Base-by-base conservation (phyloP, 2,329 filamentous ascomycete species). In the Cytospora piceicola region DNA sequence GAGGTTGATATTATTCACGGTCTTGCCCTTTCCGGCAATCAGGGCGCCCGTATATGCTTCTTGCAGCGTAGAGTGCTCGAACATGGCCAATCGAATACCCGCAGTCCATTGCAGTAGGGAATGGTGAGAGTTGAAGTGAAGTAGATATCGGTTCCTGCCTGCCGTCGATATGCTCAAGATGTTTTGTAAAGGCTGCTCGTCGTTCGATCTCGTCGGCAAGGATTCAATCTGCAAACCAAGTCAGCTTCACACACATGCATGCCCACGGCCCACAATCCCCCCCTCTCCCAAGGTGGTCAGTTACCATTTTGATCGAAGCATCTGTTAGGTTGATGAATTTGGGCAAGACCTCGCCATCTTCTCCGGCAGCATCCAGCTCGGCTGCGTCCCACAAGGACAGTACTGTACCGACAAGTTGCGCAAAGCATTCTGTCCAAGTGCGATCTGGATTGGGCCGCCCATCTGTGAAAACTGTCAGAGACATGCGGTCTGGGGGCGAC, bases 291-390 rank as follows among this genome's bases (percentile, higher is more conserved):
- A n/a, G 55, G 52, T 32, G 36, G 36, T 39, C 56, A 69, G 78
- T 71, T 84, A 97, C 95, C 93, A 98, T 97, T 78, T 96, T 97
- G 72, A 99, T 93, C 0, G 95, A 97, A 24, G 95, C 95, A 83
- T 99, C 95, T 8, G 95, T 96, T 67, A 99, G 80, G 74, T 99
- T 99, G 77, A 99, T 94, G 76, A 97, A 99, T 67, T 80, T 80
- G 53, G 78, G 75, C 55, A 79, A 71, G 6, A 83, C 76, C 69
- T 83, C 79, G 49, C 83, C 91, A 72, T 95, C 88, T 71, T 93
- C 90, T 42, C 92, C 93, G 15, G 92, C 94, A 49, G 88, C 88
- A 79, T 99, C 95, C 66, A 98, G 84, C 75, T 95, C 93, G 69
- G 91, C 89, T 29, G 94, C 94, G 78, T 99, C 94, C 95, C 95